Percentiles rank a stretch among this genome's conserved stretches.
Conservation (phyloP, 768 basidiomycete species). For the Calocera viscosa region DNA sequence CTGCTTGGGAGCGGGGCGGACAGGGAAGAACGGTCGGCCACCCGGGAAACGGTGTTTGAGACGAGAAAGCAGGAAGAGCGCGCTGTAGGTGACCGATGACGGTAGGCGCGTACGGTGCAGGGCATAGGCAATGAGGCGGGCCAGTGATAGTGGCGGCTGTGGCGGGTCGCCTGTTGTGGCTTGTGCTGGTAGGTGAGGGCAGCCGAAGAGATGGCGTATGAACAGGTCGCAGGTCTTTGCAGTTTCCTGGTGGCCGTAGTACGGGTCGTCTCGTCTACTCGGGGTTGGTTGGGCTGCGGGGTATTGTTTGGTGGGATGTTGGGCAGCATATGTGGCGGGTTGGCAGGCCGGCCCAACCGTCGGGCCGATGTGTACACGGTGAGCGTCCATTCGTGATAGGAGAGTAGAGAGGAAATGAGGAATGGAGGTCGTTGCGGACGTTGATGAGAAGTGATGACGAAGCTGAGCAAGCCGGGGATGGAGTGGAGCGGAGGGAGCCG, state of each 20-base stretch:
- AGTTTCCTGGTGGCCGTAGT: constrained; percentile 62
- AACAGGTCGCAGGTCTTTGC: constrained; percentile 63
- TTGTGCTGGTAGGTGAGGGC: constrained; percentile 63
- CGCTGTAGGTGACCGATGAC: constrained; percentile 50
- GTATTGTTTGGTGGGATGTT: background rate
- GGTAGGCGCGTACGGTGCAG: constrained; percentile 73
- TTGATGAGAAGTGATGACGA: too few species aligned
- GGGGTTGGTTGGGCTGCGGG: background rate
- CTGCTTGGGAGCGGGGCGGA: too few species aligned
- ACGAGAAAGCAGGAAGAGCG: constrained; percentile 63
- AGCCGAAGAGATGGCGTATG: constrained; percentile 74
- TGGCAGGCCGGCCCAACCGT: background rate
- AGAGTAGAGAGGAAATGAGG: background rate
- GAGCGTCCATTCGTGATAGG: background rate
- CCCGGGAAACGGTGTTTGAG: constrained; percentile 87
- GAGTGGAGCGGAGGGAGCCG: too few species aligned
- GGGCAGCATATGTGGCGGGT: background rate
- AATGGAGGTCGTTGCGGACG: background rate
- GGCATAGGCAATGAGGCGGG: constrained; percentile 75
- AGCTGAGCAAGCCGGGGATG: too few species aligned
- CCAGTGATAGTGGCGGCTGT: constrained; percentile 47
- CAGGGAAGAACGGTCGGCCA: too few species aligned
- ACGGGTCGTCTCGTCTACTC: constrained; percentile 22
- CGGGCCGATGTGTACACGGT: constrained; percentile 4
- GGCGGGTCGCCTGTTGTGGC: constrained; percentile 29